A percentile compares a stretch with the other conserved stretches of the same genome.
These are phyloP conservation scores for Monosporascus cannonballus DNA, from an alignment of 2,329 filamentous ascomycete genomes.

Conservation along the genomic window DNA sequence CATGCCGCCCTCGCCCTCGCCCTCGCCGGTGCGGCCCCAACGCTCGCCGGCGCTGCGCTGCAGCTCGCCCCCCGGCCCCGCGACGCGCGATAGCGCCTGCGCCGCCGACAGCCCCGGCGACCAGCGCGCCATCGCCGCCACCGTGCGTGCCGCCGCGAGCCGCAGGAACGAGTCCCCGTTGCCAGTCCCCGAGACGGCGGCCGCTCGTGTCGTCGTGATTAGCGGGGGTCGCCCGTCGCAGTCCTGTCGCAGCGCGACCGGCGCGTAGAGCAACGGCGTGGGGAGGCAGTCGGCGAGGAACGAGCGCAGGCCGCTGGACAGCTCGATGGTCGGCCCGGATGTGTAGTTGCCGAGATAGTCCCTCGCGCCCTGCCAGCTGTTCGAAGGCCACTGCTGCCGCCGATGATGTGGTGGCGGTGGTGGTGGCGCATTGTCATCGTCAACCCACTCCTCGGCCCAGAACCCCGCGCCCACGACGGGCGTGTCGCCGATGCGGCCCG, in stretches of 20 bases:
- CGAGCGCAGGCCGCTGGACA: constrained; percentile 38
- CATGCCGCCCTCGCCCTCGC: constrained; percentile 76
- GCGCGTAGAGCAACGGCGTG: constrained; percentile 35
- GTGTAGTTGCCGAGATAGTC: constrained; percentile 10
- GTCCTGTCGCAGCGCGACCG: constrained; percentile 12
- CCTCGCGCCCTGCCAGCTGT: constrained; percentile 13
- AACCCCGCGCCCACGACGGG: constrained; percentile 79
- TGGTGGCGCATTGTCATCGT: constrained; percentile 31
- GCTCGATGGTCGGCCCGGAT: constrained; percentile 27
- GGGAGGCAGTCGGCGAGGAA: constrained; percentile 57
- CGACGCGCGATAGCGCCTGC: constrained; percentile 56
- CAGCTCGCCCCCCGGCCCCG: constrained; percentile 67
- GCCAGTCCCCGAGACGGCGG: constrained; percentile 70
- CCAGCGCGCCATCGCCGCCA: constrained; percentile 68
- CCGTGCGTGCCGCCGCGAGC: constrained; percentile 62
- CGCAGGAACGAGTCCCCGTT: constrained; percentile 87
- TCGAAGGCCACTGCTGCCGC: not conserved
- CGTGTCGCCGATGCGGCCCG: constrained; percentile 80
- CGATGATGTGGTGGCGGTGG: too few species aligned
- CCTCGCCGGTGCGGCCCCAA: constrained; percentile 70
- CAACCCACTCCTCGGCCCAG: constrained; percentile 80
- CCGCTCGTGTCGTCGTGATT: constrained; percentile 33
- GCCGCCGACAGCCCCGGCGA: constrained; percentile 39
- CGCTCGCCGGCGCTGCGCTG: constrained; percentile 67
- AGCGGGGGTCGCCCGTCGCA: not conserved